Evolutionary conservation across 371 early-diverging fungal species (phyloP), one percentile per base, ranked within the genome.

Genomic region (Mucor mucedo): DNA sequence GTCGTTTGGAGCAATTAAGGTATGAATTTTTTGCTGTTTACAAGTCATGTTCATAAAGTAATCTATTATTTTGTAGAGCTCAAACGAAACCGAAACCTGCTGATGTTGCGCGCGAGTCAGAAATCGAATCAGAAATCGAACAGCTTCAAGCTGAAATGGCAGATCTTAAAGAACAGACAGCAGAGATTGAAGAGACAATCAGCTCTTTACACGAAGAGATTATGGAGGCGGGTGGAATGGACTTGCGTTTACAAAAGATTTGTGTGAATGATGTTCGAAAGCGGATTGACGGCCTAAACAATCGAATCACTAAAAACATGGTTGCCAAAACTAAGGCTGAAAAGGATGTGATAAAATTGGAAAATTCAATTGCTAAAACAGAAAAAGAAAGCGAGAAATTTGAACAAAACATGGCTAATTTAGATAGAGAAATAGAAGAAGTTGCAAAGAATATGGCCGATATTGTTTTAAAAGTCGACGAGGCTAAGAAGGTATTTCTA

Each of bases 151-250:
- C 60, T 41, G 79, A 82, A 49, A 79, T 84, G 30, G 68, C 60
- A 2, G 73, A 77, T 2, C 71, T 82, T 7, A 78, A 75, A 10
- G 73, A 71, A 28, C 77, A 75, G 44, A 63, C 74, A 1, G 63
- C 28, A 3, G 70, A 78, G 7, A 89, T 93, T 48, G 88, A 92
- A 54, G 82, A 73, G 4, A 88, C 81, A 13, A 91, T 93, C 58
- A 79, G 85, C 44, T 78, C 80, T 13, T 78, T 97, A 21, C 96
- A 97, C 58, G 88, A 93, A 40, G 84, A 93, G 63, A 96, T 97
- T 60, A 80, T 97, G 77, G 87, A 95, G 57, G 93, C 88, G 10
- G 97, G 98, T 56, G 97, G 97, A 59, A 90, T 90, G 66, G 84
- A 89, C 65, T 74, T 97, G 33, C 84, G 96, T 44, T 72, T 86